phyloP scores from a whole-genome alignment of 257 asterid genomes.

The Capsicum baccatum region DNA sequence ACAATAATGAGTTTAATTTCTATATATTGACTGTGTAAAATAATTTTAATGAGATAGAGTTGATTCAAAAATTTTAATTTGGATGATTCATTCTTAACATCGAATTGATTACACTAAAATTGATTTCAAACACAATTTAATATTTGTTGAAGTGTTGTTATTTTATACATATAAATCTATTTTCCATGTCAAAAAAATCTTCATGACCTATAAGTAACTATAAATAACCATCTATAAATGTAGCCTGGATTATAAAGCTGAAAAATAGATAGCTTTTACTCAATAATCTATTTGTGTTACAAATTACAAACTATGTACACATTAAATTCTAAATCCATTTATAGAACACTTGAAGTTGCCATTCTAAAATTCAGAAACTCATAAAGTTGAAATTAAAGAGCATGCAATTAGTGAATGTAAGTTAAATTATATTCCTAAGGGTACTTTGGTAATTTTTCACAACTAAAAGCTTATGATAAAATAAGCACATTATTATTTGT shows the following conservation, averaged over 20 bases:
- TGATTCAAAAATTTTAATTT: no score
- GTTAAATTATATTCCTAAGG: background rate
- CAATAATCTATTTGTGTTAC: no score
- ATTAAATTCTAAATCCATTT: no score
- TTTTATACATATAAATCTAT: background rate
- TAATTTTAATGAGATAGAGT: background rate
- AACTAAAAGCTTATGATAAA: background rate
- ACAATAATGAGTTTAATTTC: background rate
- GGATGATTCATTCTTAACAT: no score
- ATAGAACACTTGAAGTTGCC: background rate
- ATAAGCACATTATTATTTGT: background rate
- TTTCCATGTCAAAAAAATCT: no score
- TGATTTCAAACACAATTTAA: background rate
- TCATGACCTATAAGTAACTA: background rate
- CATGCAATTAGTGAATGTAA: background rate
- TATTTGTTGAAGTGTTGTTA: background rate
- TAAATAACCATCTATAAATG: background rate
- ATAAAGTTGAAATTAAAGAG: no score
- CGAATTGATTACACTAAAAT: no score
- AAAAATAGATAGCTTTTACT: no score
- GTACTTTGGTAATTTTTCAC: constrained; percentile 26
- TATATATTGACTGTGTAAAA: background rate
- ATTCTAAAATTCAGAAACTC: background rate
- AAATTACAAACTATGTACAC: no score
- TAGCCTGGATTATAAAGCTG: no score